Percentiles rank a stretch among this genome's conserved stretches.
phyloP scores from a whole-genome alignment of 257 asterid genomes.

The Scutellaria galericulata region DNA sequence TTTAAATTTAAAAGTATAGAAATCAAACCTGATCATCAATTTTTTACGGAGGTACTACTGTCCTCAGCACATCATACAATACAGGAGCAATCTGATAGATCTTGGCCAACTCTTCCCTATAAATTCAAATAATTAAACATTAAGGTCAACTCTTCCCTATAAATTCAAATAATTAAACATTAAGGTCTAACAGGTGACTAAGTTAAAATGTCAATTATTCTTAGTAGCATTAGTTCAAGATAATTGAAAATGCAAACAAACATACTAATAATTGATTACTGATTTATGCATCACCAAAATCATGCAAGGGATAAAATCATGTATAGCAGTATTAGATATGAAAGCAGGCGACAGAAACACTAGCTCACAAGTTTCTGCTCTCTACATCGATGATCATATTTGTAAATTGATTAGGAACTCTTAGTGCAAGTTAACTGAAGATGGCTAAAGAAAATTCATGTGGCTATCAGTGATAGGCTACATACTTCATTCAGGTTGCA shows the following conservation, averaged over 20 bases:
- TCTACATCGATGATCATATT: constrained; percentile 13
- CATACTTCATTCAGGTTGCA: constrained; percentile 77
- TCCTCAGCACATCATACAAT: constrained; percentile 75
- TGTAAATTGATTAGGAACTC: constrained; percentile 19
- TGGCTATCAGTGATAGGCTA: constrained; percentile 27
- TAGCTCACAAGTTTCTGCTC: constrained; percentile 29
- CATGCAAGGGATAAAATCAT: constrained; percentile 19
- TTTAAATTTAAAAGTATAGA: constrained; percentile 10
- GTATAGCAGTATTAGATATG: neutral
- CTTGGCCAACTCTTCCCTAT: constrained; percentile 96
- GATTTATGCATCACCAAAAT: neutral
- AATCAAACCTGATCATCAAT: constrained; percentile 70
- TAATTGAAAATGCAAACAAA: neutral
- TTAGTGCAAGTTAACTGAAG: constrained; percentile 3
- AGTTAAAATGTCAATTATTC: too few relatives aligned
- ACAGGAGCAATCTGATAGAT: constrained; percentile 88
- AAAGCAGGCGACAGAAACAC: neutral
- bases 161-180: constrained; percentile 1
- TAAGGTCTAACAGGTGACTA: too few relatives aligned
- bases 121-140: constrained; percentile 1
- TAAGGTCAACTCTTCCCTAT: constrained; percentile 73
- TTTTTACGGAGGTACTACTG: constrained; percentile 64
- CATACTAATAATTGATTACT: constrained; percentile 19
- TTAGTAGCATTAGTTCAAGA: constrained; percentile 9
- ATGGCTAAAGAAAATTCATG: constrained; percentile 28